Conservation (phyloP, 2,329 filamentous ascomycete species). For the Sordariomycetes sp. region DNA sequence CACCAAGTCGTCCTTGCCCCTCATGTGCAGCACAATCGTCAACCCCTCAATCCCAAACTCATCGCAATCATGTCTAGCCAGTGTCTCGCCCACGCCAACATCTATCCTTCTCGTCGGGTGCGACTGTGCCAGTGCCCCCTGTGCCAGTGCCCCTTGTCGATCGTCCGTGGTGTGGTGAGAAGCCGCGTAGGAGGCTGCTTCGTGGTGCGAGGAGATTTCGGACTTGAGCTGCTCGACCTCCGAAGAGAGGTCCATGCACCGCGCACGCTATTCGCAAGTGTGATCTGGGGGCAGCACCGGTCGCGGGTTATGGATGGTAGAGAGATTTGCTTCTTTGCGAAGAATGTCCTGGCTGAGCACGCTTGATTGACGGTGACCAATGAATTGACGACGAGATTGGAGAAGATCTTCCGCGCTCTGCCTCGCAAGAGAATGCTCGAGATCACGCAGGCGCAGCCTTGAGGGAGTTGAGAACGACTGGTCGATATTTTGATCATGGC, state of each 20-base stretch:
- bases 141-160: too few relatives aligned
- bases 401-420: not conserved
- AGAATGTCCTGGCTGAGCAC: not conserved
- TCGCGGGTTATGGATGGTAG: slow-evolving; percentile 17
- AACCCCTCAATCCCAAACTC: slow-evolving; percentile 36
- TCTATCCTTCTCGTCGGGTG: slow-evolving; percentile 8
- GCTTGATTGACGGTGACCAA: not conserved
- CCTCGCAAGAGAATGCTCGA: slow-evolving; percentile 1
- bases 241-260: slow-evolving; percentile 27
- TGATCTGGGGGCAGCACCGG: slow-evolving; percentile 28
- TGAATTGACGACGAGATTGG: not conserved
- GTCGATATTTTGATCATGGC: not conserved
- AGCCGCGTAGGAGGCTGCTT: too few relatives aligned
- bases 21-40: slow-evolving; percentile 41
- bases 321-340: slow-evolving; percentile 5
- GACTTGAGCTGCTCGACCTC: slow-evolving; percentile 31
- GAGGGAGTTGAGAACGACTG: not conserved
- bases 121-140: too few relatives aligned
- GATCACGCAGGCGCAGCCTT: slow-evolving; percentile 1
- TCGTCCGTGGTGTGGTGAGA: too few relatives aligned
- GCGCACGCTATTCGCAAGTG: slow-evolving; percentile 30
- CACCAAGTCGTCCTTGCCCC: slow-evolving; percentile 38
- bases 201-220: too few relatives aligned
- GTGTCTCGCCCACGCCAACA: slow-evolving; percentile 10
- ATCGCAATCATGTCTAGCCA: slow-evolving; percentile 15